Base-by-base conservation (phyloP, 805 yeast species). In the Saccharomycopsis fermentans region DNA sequence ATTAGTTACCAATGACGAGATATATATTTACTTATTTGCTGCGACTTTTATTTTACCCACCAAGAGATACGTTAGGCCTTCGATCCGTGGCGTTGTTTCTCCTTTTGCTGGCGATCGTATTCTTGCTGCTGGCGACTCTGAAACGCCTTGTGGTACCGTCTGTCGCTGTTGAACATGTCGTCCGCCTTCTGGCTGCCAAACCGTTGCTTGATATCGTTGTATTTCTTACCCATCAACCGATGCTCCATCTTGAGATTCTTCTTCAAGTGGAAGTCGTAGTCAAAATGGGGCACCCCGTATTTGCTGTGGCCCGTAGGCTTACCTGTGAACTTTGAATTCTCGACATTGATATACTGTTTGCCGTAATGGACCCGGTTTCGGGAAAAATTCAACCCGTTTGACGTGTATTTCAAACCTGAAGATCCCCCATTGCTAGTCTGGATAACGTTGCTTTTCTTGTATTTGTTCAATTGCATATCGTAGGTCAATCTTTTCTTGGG, bases 221-320 rank as follows among this genome's bases (percentile, higher is more conserved):
- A 55, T 59, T 65, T 65, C 56, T 69, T 71, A 39, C 69, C 70
- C 59, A 76, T 68, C 53, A 75, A 67, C 14, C 77, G 64, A 61
- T 75, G 77, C 65, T 77, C 80, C 56, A 76, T 74, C 63, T 74
- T 74, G 55, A 77, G 64, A 54, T 74, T 73, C 61, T 72, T 70
- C 17, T 69, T 61, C 24, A 77, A 66, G 63, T 77, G 80, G 60
- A 70, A 71, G 57, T 75, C 67, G 64, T 76, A 77, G 63, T 77
- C 72, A 60, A 77, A 77, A 63, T 77, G 80, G 4, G 79, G 79
- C 17, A 77, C 80, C 58, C 72, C 76, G 60, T 63, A 69, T 36
- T 78, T 64, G 1, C 52, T 43, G 21, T 52, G 40, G 52, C 71
- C 69, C 56, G 72, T 71, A n/a, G 65, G 79, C 40, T 64, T 65